Conservation (phyloP, 805 yeast species). For the Metschnikowia colocasiae region DNA sequence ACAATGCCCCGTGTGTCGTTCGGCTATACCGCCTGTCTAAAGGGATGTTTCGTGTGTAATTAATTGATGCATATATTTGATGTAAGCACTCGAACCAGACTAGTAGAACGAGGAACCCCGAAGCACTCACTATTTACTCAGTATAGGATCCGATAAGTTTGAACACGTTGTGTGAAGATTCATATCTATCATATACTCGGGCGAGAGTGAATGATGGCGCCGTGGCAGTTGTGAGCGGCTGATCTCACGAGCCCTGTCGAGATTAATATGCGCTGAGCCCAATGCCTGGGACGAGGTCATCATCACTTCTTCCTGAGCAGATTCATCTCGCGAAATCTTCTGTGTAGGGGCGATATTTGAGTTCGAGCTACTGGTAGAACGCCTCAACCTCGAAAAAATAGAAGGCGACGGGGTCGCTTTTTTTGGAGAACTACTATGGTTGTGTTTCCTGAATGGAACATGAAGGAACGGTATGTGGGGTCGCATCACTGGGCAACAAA, state of each 20-base stretch:
- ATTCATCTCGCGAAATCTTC: background rate
- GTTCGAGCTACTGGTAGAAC: slow-evolving; percentile 2
- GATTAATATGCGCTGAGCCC: slow-evolving; percentile 2
- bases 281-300: slow-evolving; percentile 13
- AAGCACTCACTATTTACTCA: background rate
- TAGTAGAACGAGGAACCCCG: background rate
- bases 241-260: slow-evolving; percentile 5
- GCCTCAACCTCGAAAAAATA: background rate
- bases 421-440: background rate
- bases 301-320: background rate
- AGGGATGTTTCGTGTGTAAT: background rate
- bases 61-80: background rate
- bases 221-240: background rate
- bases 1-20: slow-evolving; percentile 92
- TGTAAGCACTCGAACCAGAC: background rate
- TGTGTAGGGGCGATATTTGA: background rate
- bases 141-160: background rate
- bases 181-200: slow-evolving; percentile 9
- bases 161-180: slow-evolving; percentile 3
- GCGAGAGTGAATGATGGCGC: slow-evolving; percentile 5
- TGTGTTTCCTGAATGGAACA: slow-evolving; percentile 1
- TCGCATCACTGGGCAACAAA: slow-evolving; percentile 1
- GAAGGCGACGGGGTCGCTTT: background rate
- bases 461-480: background rate
- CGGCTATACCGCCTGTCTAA: slow-evolving; percentile 70